A percentile compares a stretch with the other conserved stretches of the same genome.
Evolutionary conservation across 805 yeast species (phyloP).

Genomic region (Ogataea paraovalis): DNA sequence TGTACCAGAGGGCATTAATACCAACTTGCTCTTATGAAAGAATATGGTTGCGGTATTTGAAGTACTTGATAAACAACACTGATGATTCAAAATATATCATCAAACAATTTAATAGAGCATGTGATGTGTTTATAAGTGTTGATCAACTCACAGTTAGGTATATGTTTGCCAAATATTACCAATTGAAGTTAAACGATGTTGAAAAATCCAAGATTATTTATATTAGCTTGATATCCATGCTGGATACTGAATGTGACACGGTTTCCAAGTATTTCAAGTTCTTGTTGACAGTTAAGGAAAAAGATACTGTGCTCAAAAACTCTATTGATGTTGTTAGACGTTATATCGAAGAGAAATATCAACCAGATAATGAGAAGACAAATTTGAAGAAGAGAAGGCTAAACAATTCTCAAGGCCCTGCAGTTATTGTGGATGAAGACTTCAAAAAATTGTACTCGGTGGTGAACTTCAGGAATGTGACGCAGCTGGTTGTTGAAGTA

Average conservation of each 20-base stretch:
- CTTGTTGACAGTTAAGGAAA: constrained; percentile 9
- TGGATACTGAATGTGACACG: constrained; percentile 13
- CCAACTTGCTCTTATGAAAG: constrained; percentile 58
- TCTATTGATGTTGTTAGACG: constrained; percentile 11
- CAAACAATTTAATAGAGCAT: constrained; percentile 48
- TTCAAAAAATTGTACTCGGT: constrained; percentile 13
- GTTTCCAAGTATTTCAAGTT: constrained; percentile 16
- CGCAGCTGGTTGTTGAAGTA: constrained; percentile 28
- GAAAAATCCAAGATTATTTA: constrained; percentile 20
- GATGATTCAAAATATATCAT: constrained; percentile 30
- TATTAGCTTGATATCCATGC: constrained; percentile 10
- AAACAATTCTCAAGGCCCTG: background rate
- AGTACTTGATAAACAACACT: constrained; percentile 41
- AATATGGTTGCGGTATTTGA: constrained; percentile 67
- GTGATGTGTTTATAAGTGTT: constrained; percentile 33
- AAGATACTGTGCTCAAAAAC: constrained; percentile 8
- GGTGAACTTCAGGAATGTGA: constrained; percentile 20
- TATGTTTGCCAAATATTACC: constrained; percentile 27
- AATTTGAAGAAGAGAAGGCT: constrained; percentile 7
- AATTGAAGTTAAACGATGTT: constrained; percentile 15
- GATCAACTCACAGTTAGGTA: constrained; percentile 25
- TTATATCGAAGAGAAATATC: constrained; percentile 12
- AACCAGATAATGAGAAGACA: constrained; percentile 1
- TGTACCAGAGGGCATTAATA: constrained; percentile 72
- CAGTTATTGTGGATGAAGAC: constrained; percentile 7